phyloP scores from a whole-genome alignment of 768 basidiomycete species.

The Naematelia encephala region DNA sequence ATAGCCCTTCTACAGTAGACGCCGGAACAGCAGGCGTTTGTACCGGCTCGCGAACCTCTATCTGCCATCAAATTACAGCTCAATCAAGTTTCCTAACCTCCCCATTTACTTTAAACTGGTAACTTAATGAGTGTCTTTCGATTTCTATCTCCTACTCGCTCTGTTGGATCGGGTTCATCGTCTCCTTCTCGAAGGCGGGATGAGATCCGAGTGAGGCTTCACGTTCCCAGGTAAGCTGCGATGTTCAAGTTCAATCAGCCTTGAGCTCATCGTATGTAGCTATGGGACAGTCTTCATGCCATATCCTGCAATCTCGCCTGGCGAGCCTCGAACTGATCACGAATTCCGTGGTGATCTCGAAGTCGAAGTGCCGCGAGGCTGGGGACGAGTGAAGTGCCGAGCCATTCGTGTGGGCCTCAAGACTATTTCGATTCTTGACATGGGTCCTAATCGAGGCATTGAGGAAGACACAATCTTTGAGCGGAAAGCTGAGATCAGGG shows the following conservation, averaged over 20 bases:
- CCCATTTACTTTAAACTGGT: neutral
- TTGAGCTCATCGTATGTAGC: slow-evolving; percentile 3
- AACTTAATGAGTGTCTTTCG: slow-evolving; percentile 6
- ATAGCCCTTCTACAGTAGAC: no score
- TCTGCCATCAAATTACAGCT: no score
- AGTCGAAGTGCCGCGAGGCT: slow-evolving; percentile 12
- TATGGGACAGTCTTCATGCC: slow-evolving; percentile 22
- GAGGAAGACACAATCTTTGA: slow-evolving; percentile 38
- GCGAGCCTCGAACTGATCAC: slow-evolving; percentile 20
- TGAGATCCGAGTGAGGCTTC: neutral
- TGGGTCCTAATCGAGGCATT: slow-evolving; percentile 19
- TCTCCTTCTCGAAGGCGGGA: neutral
- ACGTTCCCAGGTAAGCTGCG: neutral
- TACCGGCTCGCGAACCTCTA: no score
- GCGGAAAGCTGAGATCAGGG: slow-evolving; percentile 30
- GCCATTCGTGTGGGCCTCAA: slow-evolving; percentile 22
- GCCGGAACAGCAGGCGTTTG: no score
- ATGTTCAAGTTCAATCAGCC: no score
- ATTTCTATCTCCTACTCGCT: slow-evolving; percentile 3
- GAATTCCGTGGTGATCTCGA: slow-evolving; percentile 26
- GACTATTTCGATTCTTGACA: slow-evolving; percentile 12
- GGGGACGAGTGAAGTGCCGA: slow-evolving; percentile 11
- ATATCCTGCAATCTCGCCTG: slow-evolving; percentile 6
- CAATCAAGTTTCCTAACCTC: no score
- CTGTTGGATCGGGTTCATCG: neutral